Conservation (phyloP, 2,329 filamentous ascomycete genomes). For the Drechmeria coniospora region DNA sequence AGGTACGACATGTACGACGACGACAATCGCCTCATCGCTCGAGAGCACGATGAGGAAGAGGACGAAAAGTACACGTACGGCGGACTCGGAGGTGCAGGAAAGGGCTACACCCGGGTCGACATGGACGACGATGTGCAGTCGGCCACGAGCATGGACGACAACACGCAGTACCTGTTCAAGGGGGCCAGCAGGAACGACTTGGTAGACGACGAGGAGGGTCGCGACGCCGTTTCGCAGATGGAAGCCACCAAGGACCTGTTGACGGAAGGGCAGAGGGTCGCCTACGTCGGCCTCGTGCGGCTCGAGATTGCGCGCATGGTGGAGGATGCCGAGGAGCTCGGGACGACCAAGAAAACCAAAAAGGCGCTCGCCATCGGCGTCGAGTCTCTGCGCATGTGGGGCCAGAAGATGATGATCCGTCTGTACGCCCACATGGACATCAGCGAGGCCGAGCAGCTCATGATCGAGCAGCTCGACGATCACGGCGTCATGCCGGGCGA, state of each 20-base stretch:
- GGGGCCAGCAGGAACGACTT: constrained; percentile 44
- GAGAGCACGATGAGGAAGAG: constrained; percentile 58
- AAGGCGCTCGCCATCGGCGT: constrained; percentile 54
- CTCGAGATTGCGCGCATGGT: constrained; percentile 68
- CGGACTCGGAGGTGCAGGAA: constrained; percentile 75
- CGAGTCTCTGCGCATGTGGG: constrained; percentile 86
- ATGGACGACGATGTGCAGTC: constrained; percentile 91
- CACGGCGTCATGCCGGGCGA: constrained; percentile 80
- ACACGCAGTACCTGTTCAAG: constrained; percentile 91
- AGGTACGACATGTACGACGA: constrained; percentile 94
- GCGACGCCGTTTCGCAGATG: constrained; percentile 79
- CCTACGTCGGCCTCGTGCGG: constrained; percentile 82
- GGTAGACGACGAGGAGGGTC: constrained; percentile 61
- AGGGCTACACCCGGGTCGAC: constrained; percentile 89
- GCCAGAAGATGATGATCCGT: constrained; percentile 94
- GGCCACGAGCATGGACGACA: constrained; percentile 90
- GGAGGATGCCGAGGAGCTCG: constrained; percentile 47
- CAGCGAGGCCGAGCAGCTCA: constrained; percentile 76
- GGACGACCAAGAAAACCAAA: constrained; percentile 49
- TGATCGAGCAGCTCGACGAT: constrained; percentile 93
- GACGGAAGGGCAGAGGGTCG: constrained; percentile 88
- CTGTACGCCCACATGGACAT: constrained; percentile 96
- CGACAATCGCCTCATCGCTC: constrained; percentile 72
- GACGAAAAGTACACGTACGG: constrained; percentile 53
- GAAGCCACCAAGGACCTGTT: constrained; percentile 90